Evolutionary conservation across 176 grass and related monocot species (phyloP).

Genomic region (Zoysia pacifica): DNA sequence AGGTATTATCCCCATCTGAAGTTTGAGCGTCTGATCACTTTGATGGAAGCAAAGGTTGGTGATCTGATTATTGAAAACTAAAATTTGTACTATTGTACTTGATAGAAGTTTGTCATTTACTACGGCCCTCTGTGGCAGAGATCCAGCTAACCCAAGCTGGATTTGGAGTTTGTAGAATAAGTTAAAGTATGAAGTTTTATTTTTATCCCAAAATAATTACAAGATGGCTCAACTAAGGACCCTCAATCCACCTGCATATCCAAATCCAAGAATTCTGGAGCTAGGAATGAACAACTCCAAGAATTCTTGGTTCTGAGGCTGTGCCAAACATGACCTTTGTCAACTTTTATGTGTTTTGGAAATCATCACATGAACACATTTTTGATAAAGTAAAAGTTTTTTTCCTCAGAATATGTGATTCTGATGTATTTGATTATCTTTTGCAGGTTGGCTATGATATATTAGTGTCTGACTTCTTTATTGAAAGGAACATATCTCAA

Average conservation of each 20-base stretch:
- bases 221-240: not conserved
- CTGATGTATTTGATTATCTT: constrained; percentile 38
- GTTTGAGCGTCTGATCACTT: constrained; percentile 63
- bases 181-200: not conserved
- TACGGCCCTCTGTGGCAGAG: not conserved
- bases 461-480: constrained; percentile 90
- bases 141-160: not conserved
- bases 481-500: constrained; percentile 66
- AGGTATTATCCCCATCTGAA: constrained; percentile 92
- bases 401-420: constrained; percentile 25
- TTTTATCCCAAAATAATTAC: not conserved
- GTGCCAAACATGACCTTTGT: not conserved
- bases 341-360: constrained; percentile 27
- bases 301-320: not conserved
- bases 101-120: constrained; percentile 6
- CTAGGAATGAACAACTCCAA: not conserved
- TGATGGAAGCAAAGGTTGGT: constrained; percentile 83
- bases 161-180: not conserved
- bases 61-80: constrained; percentile 25
- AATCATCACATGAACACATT: not conserved
- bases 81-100: not conserved
- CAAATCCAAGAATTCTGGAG: not conserved
- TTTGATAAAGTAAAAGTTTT: constrained; percentile 8
- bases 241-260: not conserved
- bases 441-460: constrained; percentile 86